A percentile compares a stretch with the other conserved stretches of the same genome.
phyloP scores from a whole-genome alignment of 768 basidiomycete species.

The Pulveroboletus ravenelii region DNA sequence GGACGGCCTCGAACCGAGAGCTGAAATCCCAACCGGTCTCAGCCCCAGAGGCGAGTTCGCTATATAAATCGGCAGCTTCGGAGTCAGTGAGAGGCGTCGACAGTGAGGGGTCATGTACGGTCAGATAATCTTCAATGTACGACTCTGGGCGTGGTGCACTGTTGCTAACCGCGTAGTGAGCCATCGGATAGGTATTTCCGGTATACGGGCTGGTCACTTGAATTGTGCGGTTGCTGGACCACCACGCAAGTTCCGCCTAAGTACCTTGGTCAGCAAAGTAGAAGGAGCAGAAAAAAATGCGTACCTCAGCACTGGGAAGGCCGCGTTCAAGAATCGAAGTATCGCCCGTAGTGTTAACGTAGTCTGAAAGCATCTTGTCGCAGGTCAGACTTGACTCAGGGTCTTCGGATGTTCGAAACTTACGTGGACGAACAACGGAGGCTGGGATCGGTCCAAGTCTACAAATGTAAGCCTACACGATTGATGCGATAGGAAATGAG shows the following conservation, averaged over 20 bases:
- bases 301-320: constrained; percentile 77
- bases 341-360: constrained; percentile 70
- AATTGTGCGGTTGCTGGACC: constrained; percentile 67
- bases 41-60: constrained; percentile 84
- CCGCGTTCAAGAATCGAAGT: constrained; percentile 70
- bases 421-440: constrained; percentile 82
- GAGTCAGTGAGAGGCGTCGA: constrained; percentile 54
- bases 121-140: constrained; percentile 71
- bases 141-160: constrained; percentile 88
- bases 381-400: background rate
- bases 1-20: constrained; percentile 39
- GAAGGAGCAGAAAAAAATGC: constrained; percentile 5
- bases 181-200: constrained; percentile 58
- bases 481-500: background rate
- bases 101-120: constrained; percentile 62
- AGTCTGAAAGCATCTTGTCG: constrained; percentile 80
- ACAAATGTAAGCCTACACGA: background rate
- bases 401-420: constrained; percentile 8
- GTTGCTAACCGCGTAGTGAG: constrained; percentile 75
- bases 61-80: constrained; percentile 63
- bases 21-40: constrained; percentile 60
- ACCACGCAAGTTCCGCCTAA: constrained; percentile 81
- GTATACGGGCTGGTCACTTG: constrained; percentile 68
- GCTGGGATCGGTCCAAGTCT: constrained; percentile 91
- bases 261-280: background rate